A percentile compares a stretch with the other conserved stretches of the same genome.
Conservation (phyloP, 495 filamentous ascomycete genomes). For the Xylaria venustula region DNA sequence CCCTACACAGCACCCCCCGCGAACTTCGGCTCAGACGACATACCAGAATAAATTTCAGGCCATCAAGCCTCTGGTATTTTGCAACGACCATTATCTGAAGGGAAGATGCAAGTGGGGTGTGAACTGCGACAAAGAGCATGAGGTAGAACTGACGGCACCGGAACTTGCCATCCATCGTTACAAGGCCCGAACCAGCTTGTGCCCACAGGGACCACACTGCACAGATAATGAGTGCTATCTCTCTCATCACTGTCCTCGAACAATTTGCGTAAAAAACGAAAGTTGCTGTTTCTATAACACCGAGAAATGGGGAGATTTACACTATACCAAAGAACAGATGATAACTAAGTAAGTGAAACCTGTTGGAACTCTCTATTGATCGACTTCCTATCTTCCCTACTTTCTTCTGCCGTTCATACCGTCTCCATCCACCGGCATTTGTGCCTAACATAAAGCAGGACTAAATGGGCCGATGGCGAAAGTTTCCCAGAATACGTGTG, state of each 20-base stretch:
- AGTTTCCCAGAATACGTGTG: constrained; percentile 27
- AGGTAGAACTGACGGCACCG: constrained; percentile 25
- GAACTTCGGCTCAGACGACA: constrained; percentile 26
- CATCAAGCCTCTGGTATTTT: constrained; percentile 30
- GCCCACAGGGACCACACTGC: constrained; percentile 28
- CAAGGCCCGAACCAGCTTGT: constrained; percentile 33
- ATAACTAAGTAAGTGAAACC: constrained; percentile 22
- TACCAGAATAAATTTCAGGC: constrained; percentile 32
- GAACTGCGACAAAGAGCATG: constrained; percentile 32
- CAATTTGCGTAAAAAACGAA: constrained; percentile 23
- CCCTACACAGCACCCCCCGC: constrained; percentile 30
- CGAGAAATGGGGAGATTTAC: constrained; percentile 28
- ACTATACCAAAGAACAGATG: constrained; percentile 29
- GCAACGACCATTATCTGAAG: constrained; percentile 33
- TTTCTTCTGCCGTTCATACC: too few species aligned
- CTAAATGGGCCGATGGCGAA: constrained; percentile 24
- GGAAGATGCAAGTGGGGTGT: constrained; percentile 29
- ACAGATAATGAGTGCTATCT: constrained; percentile 33
- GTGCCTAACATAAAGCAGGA: constrained; percentile 13
- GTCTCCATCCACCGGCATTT: background rate
- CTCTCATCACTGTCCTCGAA: constrained; percentile 30
- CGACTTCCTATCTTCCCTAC: too few species aligned
- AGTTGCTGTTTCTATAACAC: constrained; percentile 27
- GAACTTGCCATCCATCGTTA: constrained; percentile 34
- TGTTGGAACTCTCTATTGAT: background rate